Percentiles rank a stretch among this genome's conserved stretches.
These are phyloP conservation scores for Fusarium pininemorale DNA, from an alignment of 2,329 filamentous ascomycete genomes.

Conservation along the genomic window DNA sequence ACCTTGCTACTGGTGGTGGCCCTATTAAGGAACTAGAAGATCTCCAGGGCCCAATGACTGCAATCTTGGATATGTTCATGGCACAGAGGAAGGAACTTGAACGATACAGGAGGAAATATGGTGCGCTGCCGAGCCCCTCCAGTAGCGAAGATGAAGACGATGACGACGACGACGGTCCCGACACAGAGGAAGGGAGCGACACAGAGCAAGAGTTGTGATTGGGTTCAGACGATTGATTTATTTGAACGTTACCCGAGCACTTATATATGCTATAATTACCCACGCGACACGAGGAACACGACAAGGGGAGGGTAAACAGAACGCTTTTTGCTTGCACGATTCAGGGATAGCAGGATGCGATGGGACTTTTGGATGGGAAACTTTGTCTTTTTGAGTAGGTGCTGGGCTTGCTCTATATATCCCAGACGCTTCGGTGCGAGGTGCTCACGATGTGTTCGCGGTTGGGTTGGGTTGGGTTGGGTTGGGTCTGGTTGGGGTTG, in stretches of 20 bases:
- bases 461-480: not conserved
- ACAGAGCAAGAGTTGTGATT: conserved; percentile 42
- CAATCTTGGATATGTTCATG: conserved; percentile 71
- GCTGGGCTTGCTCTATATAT: conserved; percentile 20
- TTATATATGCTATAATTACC: conserved; percentile 36
- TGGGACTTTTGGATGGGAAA: conserved; percentile 10
- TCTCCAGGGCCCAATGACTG: conserved; percentile 79
- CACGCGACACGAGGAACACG: conserved; percentile 28
- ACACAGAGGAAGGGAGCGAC: conserved; percentile 40
- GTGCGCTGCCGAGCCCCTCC: conserved; percentile 49
- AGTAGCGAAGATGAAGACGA: conserved; percentile 39
- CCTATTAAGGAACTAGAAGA: conserved; percentile 71
- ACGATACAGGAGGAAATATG: conserved; percentile 65
- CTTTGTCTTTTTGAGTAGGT: conserved; percentile 19
- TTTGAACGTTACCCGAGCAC: not conserved
- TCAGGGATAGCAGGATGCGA: conserved; percentile 1
- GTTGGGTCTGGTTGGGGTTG: conserved; percentile 13
- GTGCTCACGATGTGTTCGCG: conserved; percentile 20
- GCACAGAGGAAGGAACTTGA: conserved; percentile 71
- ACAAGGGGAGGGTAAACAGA: conserved; percentile 19
- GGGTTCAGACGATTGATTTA: not conserved
- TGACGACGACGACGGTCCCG: conserved; percentile 33
- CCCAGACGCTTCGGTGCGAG: conserved; percentile 1
- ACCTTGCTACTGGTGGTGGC: conserved; percentile 77
- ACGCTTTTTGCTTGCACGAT: conserved; percentile 13